Evolutionary conservation across 2,329 filamentous ascomycete species (phyloP).

Genomic region (Trichoderma arundinaceum): DNA sequence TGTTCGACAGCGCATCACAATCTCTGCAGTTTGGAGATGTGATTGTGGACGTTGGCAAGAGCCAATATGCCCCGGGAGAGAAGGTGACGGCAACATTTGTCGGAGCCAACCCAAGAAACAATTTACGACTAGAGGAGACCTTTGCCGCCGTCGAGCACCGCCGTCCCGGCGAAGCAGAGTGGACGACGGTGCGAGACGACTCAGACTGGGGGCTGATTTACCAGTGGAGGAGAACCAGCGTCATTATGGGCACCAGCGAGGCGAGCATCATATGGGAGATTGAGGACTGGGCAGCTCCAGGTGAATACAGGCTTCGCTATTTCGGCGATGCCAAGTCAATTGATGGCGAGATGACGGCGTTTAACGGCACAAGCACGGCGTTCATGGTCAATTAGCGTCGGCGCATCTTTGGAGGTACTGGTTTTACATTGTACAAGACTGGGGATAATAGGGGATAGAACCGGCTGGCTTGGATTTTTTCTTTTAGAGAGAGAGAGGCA

Average conservation of each 20-base stretch:
- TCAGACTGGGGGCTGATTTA: constrained; percentile 83
- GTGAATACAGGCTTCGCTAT: constrained; percentile 77
- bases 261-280: constrained; percentile 81
- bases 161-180: constrained; percentile 46
- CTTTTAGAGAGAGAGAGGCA: constrained; percentile 3
- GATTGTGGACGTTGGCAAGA: constrained; percentile 54
- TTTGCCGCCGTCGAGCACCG: constrained; percentile 74
- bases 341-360: constrained; percentile 66
- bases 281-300: constrained; percentile 61
- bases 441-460: background rate
- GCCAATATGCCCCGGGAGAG: constrained; percentile 61
- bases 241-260: constrained; percentile 73
- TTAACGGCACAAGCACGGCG: constrained; percentile 68
- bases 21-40: constrained; percentile 74
- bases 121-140: constrained; percentile 76
- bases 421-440: background rate
- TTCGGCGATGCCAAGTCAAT: constrained; percentile 78
- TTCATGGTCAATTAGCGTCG: constrained; percentile 47
- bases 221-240: constrained; percentile 76
- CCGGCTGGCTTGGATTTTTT: background rate
- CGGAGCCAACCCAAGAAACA: constrained; percentile 87
- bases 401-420: background rate
- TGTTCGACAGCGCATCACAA: constrained; percentile 70
- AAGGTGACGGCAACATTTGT: constrained; percentile 72
- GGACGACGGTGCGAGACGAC: constrained; percentile 74